Base-by-base conservation (phyloP, 495 filamentous ascomycete species). In the Neurospora sp. region DNA sequence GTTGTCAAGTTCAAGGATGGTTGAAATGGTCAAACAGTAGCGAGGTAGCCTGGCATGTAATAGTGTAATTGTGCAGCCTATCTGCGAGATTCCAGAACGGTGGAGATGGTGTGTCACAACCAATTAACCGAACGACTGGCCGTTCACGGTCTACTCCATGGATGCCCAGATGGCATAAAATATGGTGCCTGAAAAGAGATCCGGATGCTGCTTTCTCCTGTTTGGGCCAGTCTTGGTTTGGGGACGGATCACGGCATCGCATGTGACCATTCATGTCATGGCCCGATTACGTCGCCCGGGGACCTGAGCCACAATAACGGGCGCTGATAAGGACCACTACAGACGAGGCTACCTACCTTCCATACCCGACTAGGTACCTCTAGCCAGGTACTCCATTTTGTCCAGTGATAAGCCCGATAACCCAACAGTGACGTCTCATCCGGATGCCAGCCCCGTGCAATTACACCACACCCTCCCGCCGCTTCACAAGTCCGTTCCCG, bases 251-350 rank as follows among this genome's bases (percentile, higher is more conserved):
- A 66, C 27, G 53, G 53, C 53, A 66, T 66, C 40, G 72, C 72
- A 73, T 73, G 69, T 61, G 68, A 69, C 27, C 12, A 16, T 61
- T 31, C 12, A 61, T 31, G 53, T 27, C 53, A 61, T 61, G 27
- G 53, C 31, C 27, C 53, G 53, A 73, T 73, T 73, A 73, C 72
- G 72, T 73, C 72, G 72, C 72, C 72, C 69, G 18, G 20, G 68
- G 53, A 44, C n/a, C 41, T 46, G 61, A 73, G 41, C 68, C 68
- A 70, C 16, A 48, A 53, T 53, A 20, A 53, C 46, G 20, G 20
- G 53, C 12, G 27, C 22, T 66, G 53, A 37, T 35, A 35, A 66
- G 53, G 22, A 5, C 27, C 27, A 31, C 27, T 66, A 66, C 53
- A 66, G 2, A 37, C 35, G 35, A 37, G 35, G 35, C 35, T 37